Conservation (phyloP, 2,329 filamentous ascomycete genomes). For the Cordyceps sp. region DNA sequence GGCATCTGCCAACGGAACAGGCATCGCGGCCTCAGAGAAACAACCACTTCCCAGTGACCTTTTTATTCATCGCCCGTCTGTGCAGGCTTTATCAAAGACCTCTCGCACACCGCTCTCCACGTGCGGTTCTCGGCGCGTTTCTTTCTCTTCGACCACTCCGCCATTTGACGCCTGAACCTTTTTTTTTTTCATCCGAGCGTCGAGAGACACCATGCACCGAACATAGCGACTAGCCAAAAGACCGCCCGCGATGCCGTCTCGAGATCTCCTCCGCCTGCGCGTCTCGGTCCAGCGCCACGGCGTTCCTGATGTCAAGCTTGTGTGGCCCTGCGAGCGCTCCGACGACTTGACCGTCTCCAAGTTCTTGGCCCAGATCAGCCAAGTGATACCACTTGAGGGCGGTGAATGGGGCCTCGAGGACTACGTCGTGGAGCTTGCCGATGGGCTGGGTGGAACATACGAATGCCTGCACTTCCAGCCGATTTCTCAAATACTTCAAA, state of each 20-base stretch:
- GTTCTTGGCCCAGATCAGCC: conserved; percentile 64
- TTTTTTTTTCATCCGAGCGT: too few relatives aligned
- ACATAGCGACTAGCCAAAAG: too few relatives aligned
- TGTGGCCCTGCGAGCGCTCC: conserved; percentile 48
- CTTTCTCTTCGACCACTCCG: too few relatives aligned
- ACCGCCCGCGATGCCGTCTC: conserved; percentile 10
- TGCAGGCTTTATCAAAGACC: too few relatives aligned
- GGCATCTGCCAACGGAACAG: too few relatives aligned
- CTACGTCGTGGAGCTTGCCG: conserved; percentile 62
- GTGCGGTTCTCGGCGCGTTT: too few relatives aligned
- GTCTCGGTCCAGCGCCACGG: conserved; percentile 56
- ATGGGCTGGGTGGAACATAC: conserved; percentile 41
- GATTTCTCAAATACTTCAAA: conserved; percentile 52
- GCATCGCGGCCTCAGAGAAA: too few relatives aligned
- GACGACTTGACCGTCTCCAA: conserved; percentile 54
- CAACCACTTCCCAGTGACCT: too few relatives aligned
- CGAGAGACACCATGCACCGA: too few relatives aligned
- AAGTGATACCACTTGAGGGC: conserved; percentile 66
- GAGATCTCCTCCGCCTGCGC: conserved; percentile 45
- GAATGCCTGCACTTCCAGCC: conserved; percentile 79
- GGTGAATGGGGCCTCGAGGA: conserved; percentile 77
- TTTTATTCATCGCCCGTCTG: too few relatives aligned
- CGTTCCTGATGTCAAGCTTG: conserved; percentile 53
- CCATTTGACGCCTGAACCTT: too few relatives aligned
- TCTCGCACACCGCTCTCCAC: too few relatives aligned